Evolutionary conservation across 106 monocot genomes (phyloP), one percentile per base, ranked within the genome.

Genomic region (Dactylorhiza incarnata): DNA sequence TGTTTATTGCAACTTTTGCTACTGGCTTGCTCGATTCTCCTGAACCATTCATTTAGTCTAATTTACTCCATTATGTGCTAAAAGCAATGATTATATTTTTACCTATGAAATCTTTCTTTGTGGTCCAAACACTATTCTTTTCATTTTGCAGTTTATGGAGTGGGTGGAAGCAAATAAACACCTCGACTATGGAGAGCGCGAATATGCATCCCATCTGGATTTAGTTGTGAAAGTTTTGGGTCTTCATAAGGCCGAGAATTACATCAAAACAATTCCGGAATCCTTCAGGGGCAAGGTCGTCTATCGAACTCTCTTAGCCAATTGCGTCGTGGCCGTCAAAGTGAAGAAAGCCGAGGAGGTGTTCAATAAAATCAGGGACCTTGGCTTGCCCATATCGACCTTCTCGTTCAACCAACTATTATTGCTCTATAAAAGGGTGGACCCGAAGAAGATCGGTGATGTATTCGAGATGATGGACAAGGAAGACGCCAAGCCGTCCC

Each of bases 361-460:
- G 6, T 93, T 93, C 83, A 93, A 89, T 81, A 93, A 84, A 59
- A 93, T 93, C 14, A 83, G 84, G 68, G 80, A 89, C 66, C 81
- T 90, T 74, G 84, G 82, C 17, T 81, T 90, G 4, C 85, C 90
- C 17, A 13, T 87, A 3, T 83, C 86, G 17, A 54, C 76, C 25
- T 97, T 93, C 72, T 49, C 86, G 19, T 93, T 91, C 83, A 91
- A 93, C 73, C 93, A 97, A 72, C 86, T 97, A n/a, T 63, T 97
- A 37, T 68, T 97, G 49, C 89, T 97, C 45, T 93, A 97, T 75
- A 97, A 93, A 77, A 91, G 82, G 81, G 29, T 78, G 7, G 86
- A 95, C 73, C 77, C 74, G 46, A 93, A 93, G 77, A 97, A 93
- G 73, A 89, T 93, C 20, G 79, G 82, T 48, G 93, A 93, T 82